Base-by-base conservation (phyloP, 2,329 filamentous ascomycete genomes). In the Aspergillus tanneri region DNA sequence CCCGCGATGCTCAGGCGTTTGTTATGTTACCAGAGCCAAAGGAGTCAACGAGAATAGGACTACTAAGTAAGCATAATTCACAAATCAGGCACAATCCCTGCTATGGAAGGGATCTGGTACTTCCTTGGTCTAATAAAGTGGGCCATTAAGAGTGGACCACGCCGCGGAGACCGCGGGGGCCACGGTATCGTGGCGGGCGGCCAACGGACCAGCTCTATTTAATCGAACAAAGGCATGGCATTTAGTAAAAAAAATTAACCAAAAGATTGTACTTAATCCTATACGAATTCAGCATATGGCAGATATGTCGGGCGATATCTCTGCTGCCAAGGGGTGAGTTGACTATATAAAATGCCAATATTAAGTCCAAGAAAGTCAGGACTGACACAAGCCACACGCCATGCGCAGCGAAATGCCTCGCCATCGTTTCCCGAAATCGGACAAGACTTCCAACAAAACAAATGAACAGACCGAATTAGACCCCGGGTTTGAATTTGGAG, bases 401-500 rank as follows among this genome's bases (percentile, higher is more conserved):
- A 12, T 3, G 2, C 11, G 11, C 19, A 34, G 30, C 19, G 30
- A 34, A 19, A 34, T 18, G 30, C 30, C 16, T 34, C 30, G 16
- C 5, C 16, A 34, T 11, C 30, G 30, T 3, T 34, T 18, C 7
- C 11, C n/a, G 7, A 34, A 3, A 4, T n/a, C 19, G 7, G 28
- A 35, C 11, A 21, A 22, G 3, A 4, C 14, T 9, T 12, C 41
- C 41, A 10, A 19, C 7, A 14, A 43, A 9, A 30, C 19, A 12
- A 14, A 3, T 4, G 4, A 30, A 3, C n/a, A 25, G n/a, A 3
- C 19, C 4, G 41, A 43, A 2, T 8, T 34, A 8, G 42, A 49
- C 5, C 18, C 16, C 0, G 40, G 45, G 14, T 63, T 79, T 56
- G 93, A 99, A 66, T 99, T 97, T 65, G 92, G 92, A 50, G 93